Base-by-base conservation (phyloP, 2,329 filamentous ascomycete species). In the Alternaria longipes region DNA sequence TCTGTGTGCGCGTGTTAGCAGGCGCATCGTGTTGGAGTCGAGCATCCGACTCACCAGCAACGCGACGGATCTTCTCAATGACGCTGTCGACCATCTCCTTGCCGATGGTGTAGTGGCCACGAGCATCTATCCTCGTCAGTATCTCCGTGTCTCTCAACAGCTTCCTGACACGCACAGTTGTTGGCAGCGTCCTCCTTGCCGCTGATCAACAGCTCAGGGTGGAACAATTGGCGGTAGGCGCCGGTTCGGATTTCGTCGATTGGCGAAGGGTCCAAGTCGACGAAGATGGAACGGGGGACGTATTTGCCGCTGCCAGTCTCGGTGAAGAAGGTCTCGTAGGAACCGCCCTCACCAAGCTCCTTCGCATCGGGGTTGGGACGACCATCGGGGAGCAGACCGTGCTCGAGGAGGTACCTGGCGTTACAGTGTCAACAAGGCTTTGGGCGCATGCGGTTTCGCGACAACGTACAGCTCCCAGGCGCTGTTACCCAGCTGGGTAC, bases 151-250 rank as follows among this genome's bases (percentile, higher is more conserved):
- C n/a, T n/a, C 7, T 26, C 14, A 16, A 16, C 8, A 12, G 12
- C 38, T 38, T 42, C 20, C 22, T n/a, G 9, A 18, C 41, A 63
- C 81, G 54, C 78, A 86, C 84, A 91, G 84, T 91, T 91, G 83
- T 91, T 91, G 81, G 89, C 88, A 60, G 89, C 89, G 85, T 91
- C 89, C 80, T 91, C 89, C 85, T 91, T 91, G 81, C 89, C 89
- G 79, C 86, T 91, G 77, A 91, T 87, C 75, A 91, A 80, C 71
- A 89, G 84, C 83, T 91, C 89, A 46, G 89, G 89, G 81, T 91
- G 89, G 84, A 90, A 91, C 63, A 91, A 86, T 75, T 89, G 84
- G 71, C 88, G 87, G 82, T 90, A 91, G 67, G 74, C 64, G 62
- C 89, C 89, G 56, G 88, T 91, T 62, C 89, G 87, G 81, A 91